Evolutionary conservation across 2,329 filamentous ascomycete species (phyloP).

Genomic region (Sporothrix inflata): DNA sequence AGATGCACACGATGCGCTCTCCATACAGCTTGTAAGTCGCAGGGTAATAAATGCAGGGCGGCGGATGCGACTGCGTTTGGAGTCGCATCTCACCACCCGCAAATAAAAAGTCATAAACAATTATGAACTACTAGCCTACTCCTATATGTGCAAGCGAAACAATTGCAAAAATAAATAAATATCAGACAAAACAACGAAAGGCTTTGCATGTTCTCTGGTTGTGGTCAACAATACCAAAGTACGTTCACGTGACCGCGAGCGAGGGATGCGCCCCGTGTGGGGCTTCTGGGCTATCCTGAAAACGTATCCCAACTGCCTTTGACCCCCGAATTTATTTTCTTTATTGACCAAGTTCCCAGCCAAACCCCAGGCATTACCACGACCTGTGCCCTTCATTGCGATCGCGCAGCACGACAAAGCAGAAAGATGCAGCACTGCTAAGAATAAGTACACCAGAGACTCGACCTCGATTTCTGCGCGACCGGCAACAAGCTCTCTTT

Average conservation of each 20-base stretch:
- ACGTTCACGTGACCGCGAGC: conserved; percentile 13
- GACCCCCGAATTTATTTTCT: conserved; percentile 27
- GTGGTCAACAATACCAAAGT: neutral
- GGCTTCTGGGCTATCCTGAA: conserved; percentile 27
- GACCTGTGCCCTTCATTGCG: conserved; percentile 4
- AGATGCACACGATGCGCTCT: neutral
- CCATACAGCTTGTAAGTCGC: neutral
- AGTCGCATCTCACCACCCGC: neutral
- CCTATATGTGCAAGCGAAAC: neutral
- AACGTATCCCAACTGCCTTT: conserved; percentile 22
- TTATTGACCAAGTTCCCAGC: conserved; percentile 13
- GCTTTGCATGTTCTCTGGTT: neutral
- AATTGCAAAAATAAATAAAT: neutral
- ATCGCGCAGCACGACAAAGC: conserved; percentile 17
- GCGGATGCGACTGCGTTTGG: neutral
- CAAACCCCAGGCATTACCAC: conserved; percentile 17
- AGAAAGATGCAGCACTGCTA: conserved; percentile 23
- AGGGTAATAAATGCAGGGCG: neutral
- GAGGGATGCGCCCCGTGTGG: conserved; percentile 17
- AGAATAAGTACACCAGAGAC: neutral
- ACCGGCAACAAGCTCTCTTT: conserved; percentile 7
- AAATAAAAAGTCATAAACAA: neutral
- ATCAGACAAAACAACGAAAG: neutral
- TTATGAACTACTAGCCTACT: neutral
- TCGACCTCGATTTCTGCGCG: conserved; percentile 6